Conservation (phyloP, 1,284 basidiomycete species). For the Ustilago cynodontis region DNA sequence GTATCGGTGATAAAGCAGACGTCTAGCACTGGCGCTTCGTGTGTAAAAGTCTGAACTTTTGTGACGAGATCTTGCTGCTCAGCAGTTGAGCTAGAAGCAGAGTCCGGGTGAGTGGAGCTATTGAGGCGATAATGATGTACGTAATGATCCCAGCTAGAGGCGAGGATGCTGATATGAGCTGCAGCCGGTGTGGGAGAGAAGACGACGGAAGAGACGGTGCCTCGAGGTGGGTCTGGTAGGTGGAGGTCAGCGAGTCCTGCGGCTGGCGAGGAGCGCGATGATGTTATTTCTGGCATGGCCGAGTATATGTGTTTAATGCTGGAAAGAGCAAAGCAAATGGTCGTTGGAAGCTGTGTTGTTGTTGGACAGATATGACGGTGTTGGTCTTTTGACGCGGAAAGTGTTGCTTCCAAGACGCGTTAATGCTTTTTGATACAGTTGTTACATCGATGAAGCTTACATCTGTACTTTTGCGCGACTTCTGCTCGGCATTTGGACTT, state of each 20-base stretch:
- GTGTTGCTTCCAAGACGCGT: conserved; percentile 23
- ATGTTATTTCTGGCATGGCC: conserved; percentile 30
- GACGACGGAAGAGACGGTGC: conserved; percentile 49
- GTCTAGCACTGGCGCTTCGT: conserved; percentile 67
- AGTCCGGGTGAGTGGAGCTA: neutral
- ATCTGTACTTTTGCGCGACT: neutral
- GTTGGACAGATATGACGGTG: conserved; percentile 3
- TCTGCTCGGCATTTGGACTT: neutral
- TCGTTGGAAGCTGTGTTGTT: conserved; percentile 8
- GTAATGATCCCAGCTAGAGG: conserved; percentile 62
- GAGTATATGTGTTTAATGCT: neutral
- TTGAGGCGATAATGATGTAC: conserved; percentile 60
- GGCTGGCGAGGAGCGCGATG: conserved; percentile 28
- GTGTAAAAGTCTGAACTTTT: conserved; percentile 56
- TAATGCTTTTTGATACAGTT: neutral
- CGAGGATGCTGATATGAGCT: conserved; percentile 43
- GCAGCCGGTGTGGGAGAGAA: conserved; percentile 35
- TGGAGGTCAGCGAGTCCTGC: conserved; percentile 16
- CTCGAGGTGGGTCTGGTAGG: conserved; percentile 37
- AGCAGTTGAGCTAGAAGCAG: neutral
- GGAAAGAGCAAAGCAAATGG: neutral
- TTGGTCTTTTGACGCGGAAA: conserved; percentile 17
- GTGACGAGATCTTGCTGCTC: conserved; percentile 1
- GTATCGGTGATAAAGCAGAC: conserved; percentile 59
- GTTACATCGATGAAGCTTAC: neutral